Percentiles rank a stretch among this genome's conserved stretches.
Conservation (phyloP, 1,284 basidiomycete species). For the Apiotrichum siamense region DNA sequence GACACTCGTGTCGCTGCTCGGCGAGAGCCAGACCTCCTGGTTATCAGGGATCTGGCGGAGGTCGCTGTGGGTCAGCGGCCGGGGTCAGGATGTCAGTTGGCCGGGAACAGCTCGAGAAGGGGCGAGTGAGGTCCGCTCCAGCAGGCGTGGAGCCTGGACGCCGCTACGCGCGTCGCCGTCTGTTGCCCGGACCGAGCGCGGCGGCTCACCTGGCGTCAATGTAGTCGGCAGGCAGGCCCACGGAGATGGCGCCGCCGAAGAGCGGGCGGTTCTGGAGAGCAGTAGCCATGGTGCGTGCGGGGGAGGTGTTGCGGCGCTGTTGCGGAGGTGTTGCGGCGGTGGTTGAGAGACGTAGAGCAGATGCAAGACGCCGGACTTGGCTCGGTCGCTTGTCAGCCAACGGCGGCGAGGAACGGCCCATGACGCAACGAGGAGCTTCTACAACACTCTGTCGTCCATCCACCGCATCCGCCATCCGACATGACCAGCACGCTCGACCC, state of each 20-base stretch:
- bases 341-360: neutral
- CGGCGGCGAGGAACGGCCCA: too few relatives aligned
- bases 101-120: neutral
- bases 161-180: neutral
- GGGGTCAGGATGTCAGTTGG: neutral
- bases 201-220: slow-evolving; percentile 77
- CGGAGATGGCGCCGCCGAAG: slow-evolving; percentile 69
- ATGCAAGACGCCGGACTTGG: neutral
- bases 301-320: neutral
- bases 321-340: neutral
- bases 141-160: neutral
- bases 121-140: neutral
- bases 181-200: too few relatives aligned
- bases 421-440: too few relatives aligned
- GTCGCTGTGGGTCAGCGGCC: slow-evolving; percentile 53
- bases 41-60: slow-evolving; percentile 93
- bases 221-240: slow-evolving; percentile 56
- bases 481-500: neutral
- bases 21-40: slow-evolving; percentile 86
- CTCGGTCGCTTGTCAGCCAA: too few relatives aligned
- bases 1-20: slow-evolving; percentile 64
- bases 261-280: slow-evolving; percentile 24
- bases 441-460: neutral
- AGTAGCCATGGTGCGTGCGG: neutral
- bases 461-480: neutral